Evolutionary conservation across 306 rosid species (phyloP).

Genomic region (Mimosa pudica): DNA sequence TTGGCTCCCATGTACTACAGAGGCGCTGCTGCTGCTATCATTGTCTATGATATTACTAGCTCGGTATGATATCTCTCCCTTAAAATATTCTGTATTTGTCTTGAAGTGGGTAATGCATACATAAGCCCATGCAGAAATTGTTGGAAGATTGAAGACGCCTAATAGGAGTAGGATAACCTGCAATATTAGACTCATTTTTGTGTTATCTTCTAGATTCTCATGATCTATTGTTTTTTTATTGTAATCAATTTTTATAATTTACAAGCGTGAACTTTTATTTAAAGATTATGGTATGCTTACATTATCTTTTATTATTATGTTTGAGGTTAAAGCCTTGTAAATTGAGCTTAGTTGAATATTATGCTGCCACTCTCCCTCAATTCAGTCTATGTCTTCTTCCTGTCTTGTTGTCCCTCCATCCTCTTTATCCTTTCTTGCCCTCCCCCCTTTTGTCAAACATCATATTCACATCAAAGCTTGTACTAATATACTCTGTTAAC

Average conservation of each 20-base stretch:
- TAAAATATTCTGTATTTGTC: slow-evolving; percentile 18
- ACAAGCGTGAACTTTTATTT: background rate
- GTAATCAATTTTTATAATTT: background rate
- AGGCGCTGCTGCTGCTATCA: slow-evolving; percentile 72
- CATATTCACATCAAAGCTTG: background rate
- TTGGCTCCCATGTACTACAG: slow-evolving; percentile 75
- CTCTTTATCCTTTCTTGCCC: background rate
- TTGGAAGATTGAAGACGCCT: background rate
- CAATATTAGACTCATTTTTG: background rate
- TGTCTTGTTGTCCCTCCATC: background rate
- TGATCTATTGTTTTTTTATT: background rate
- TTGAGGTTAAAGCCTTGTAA: background rate
- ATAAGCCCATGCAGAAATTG: background rate
- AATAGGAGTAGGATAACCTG: background rate
- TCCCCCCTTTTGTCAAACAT: background rate
- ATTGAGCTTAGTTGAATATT: background rate
- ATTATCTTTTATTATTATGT: background rate
- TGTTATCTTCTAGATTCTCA: background rate
- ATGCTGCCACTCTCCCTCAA: background rate
- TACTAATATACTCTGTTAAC: background rate
- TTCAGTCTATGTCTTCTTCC: background rate
- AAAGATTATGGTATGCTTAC: background rate
- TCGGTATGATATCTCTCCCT: slow-evolving; percentile 42
- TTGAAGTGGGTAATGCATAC: background rate
- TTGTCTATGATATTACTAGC: slow-evolving; percentile 66